phyloP scores from a whole-genome alignment of 2,329 filamentous ascomycete species.

The Scedosporium dehoogii region DNA sequence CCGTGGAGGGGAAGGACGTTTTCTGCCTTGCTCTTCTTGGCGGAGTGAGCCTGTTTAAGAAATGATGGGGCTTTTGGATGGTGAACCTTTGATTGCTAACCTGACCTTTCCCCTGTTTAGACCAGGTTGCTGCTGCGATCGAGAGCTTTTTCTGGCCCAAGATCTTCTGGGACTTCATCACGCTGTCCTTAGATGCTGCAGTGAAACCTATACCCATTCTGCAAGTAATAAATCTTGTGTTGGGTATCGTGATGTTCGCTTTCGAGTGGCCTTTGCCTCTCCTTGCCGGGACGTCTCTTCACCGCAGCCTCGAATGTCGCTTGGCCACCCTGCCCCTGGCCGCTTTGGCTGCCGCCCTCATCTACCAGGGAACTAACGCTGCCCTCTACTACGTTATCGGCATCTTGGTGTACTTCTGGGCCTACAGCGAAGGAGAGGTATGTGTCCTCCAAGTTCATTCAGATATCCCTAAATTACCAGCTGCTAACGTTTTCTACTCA shows the following conservation, averaged over 20 bases:
- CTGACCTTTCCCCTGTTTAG: conserved; percentile 30
- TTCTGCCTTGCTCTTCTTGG: neutral
- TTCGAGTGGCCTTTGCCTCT: conserved; percentile 85
- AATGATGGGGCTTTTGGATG: neutral
- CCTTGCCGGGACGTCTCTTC: conserved; percentile 66
- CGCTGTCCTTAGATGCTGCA: conserved; percentile 75
- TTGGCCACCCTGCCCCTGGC: conserved; percentile 74
- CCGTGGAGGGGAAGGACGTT: neutral
- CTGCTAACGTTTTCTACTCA: neutral
- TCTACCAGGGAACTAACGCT: conserved; percentile 89
- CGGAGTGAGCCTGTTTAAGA: neutral
- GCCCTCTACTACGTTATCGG: conserved; percentile 87
- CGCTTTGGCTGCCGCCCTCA: conserved; percentile 61
- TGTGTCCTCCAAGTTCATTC: conserved; percentile 21
- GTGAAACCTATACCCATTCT: conserved; percentile 83
- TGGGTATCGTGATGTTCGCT: conserved; percentile 67
- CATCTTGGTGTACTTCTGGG: conserved; percentile 88
- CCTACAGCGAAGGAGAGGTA: conserved; percentile 94
- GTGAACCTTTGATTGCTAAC: conserved; percentile 3
- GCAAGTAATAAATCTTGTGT: conserved; percentile 79
- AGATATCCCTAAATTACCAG: neutral
- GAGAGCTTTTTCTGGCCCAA: conserved; percentile 97
- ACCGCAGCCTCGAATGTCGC: conserved; percentile 80
- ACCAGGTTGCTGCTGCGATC: conserved; percentile 76
- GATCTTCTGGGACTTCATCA: conserved; percentile 95